Evolutionary conservation across 73 alveolate genomes (phyloP).

Genomic region (Stentor roeselii): DNA sequence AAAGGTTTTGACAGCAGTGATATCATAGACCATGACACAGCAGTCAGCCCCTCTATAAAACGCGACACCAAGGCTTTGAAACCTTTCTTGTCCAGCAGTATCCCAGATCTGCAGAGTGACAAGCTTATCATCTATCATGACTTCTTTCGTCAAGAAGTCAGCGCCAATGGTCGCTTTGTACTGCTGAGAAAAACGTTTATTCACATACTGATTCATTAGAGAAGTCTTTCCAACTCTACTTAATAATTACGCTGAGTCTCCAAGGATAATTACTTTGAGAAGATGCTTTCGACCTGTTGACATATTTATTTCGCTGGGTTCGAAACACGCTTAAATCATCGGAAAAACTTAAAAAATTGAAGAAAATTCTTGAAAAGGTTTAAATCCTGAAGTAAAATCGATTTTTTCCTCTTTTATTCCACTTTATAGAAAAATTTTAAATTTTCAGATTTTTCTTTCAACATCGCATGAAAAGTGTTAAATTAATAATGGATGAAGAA

Average conservation of each 20-base stretch:
- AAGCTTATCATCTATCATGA: slow-evolving; percentile 80
- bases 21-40: slow-evolving; percentile 91
- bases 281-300: slow-evolving; percentile 88
- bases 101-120: slow-evolving; percentile 78
- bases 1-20: slow-evolving; percentile 80
- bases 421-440: no score
- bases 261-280: slow-evolving; percentile 91
- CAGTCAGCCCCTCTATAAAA: slow-evolving; percentile 98
- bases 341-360: no score
- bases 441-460: neutral
- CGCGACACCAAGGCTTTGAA: slow-evolving; percentile 91
- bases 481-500: slow-evolving; percentile 12
- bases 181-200: slow-evolving; percentile 76
- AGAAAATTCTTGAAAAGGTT: no score
- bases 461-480: no score
- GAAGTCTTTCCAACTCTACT: slow-evolving; percentile 93
- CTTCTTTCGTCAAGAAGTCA: slow-evolving; percentile 92
- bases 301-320: slow-evolving; percentile 55
- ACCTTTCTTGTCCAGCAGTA: slow-evolving; percentile 71
- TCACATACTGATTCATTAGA: slow-evolving; percentile 81
- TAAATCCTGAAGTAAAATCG: no score
- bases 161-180: slow-evolving; percentile 98
- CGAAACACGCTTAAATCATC: no score
- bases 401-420: neutral
- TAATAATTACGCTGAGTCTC: slow-evolving; percentile 82